A percentile compares a stretch with the other conserved stretches of the same genome.
phyloP scores from a whole-genome alignment of 257 asterid genomes.

The Thymus mandschuricus region DNA sequence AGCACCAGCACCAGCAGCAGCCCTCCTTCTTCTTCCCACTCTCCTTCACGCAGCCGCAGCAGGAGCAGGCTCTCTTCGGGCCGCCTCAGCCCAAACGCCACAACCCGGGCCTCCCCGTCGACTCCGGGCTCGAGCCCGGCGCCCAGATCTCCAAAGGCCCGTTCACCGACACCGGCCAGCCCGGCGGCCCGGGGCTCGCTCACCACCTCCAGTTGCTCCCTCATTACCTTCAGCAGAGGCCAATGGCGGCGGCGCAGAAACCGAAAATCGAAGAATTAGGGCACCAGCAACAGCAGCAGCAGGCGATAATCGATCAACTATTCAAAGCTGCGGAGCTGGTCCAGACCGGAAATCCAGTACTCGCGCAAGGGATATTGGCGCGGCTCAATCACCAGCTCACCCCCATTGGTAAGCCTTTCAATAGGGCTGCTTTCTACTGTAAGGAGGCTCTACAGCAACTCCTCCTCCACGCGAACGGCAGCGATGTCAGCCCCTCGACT shows the following conservation, averaged over 20 bases:
- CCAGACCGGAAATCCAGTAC: slow-evolving; percentile 78
- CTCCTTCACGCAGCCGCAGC: slow-evolving; percentile 59
- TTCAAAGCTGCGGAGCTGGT: slow-evolving; percentile 83
- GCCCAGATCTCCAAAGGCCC: slow-evolving; percentile 49
- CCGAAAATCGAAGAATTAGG: slow-evolving; percentile 65
- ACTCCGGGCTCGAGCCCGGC: slow-evolving; percentile 45
- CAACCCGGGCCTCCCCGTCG: slow-evolving; percentile 44
- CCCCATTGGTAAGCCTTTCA: slow-evolving; percentile 90
- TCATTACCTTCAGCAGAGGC: slow-evolving; percentile 55
- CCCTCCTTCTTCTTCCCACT: slow-evolving; percentile 62
- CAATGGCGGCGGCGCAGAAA: slow-evolving; percentile 47
- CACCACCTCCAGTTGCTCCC: slow-evolving; percentile 68
- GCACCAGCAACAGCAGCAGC: slow-evolving; percentile 54
- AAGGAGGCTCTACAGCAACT: slow-evolving; percentile 82
- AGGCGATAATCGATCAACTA: slow-evolving; percentile 76
- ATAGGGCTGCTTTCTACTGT: slow-evolving; percentile 88
- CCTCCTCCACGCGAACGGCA: slow-evolving; percentile 48
- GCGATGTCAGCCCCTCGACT: slow-evolving; percentile 32
- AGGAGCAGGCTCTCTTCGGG: slow-evolving; percentile 50
- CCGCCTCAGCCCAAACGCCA: slow-evolving; percentile 77
- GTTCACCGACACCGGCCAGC: slow-evolving; percentile 59
- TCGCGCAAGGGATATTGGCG: slow-evolving; percentile 99
- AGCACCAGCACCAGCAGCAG: slow-evolving; percentile 68
- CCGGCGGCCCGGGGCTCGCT: slow-evolving; percentile 40
- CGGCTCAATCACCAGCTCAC: slow-evolving; percentile 99